A percentile compares a stretch with the other conserved stretches of the same genome.
Evolutionary conservation across 129 eudicot species (phyloP).

Genomic region (Flaveria robusta): DNA sequence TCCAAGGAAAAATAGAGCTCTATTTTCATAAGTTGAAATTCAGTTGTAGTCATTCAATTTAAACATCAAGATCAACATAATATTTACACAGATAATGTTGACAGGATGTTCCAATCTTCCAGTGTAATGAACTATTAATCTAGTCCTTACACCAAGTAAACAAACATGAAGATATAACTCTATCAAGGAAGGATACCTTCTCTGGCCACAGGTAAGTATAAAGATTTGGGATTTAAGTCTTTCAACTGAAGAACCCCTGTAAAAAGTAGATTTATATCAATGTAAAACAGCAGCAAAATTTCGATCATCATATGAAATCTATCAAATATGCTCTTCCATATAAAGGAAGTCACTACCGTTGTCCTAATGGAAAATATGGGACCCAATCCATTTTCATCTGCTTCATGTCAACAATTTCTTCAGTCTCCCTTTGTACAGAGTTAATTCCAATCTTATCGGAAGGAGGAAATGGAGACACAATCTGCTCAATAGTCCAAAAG

Average conservation of each 20-base stretch:
- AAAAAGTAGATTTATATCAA: slow-evolving; percentile 5
- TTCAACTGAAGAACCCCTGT: slow-evolving; percentile 75
- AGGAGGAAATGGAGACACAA: slow-evolving; percentile 90
- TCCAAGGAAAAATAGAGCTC: neutral
- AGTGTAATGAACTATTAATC: neutral
- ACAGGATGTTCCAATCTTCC: neutral
- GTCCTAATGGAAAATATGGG: slow-evolving; percentile 82
- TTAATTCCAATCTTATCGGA: slow-evolving; percentile 90
- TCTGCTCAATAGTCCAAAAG: slow-evolving; percentile 41
- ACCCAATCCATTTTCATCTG: slow-evolving; percentile 98
- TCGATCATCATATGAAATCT: neutral
- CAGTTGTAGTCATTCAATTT: neutral
- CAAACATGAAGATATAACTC: neutral
- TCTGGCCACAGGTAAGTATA: slow-evolving; percentile 73
- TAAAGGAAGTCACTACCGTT: slow-evolving; percentile 43
- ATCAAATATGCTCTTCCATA: neutral
- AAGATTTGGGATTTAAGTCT: slow-evolving; percentile 70
- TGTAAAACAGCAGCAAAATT: neutral
- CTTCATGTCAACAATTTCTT: slow-evolving; percentile 90
- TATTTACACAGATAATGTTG: neutral
- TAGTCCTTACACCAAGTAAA: neutral
- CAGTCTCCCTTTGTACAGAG: slow-evolving; percentile 86
- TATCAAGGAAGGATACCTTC: slow-evolving; percentile 47
- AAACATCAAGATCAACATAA: neutral
- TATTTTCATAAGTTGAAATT: neutral